Evolutionary conservation across 331 rosid species (phyloP).

Genomic region (Pyracantha coccinea): DNA sequence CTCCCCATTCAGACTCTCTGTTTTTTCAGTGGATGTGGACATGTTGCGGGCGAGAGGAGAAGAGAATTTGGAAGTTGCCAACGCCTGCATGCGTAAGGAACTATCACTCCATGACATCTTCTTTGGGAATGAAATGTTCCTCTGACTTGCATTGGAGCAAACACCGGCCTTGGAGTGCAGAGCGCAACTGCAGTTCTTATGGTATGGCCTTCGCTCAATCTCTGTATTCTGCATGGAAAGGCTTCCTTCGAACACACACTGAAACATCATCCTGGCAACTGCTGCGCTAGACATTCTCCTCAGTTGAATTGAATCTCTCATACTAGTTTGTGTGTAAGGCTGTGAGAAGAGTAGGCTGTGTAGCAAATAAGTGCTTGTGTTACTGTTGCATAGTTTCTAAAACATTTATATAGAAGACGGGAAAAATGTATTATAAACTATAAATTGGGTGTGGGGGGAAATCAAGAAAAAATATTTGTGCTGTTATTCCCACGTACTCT

Average conservation of each 20-base stretch:
- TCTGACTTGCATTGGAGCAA: slow-evolving; percentile 13
- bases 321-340: not conserved
- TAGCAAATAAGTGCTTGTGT: not conserved
- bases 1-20: not conserved
- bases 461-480: not conserved
- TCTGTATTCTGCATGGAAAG: slow-evolving; percentile 30
- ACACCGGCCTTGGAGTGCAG: slow-evolving; percentile 16
- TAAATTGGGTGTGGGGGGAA: not conserved
- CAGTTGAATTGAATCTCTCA: not conserved
- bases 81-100: not conserved
- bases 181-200: slow-evolving; percentile 45
- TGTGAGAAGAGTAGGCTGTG: not conserved
- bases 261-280: slow-evolving; percentile 26
- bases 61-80: not conserved
- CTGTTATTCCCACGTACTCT: not conserved
- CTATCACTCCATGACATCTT: slow-evolving; percentile 5
- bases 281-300: slow-evolving; percentile 21
- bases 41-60: not conserved
- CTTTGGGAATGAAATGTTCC: slow-evolving; percentile 21
- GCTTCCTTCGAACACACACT: slow-evolving; percentile 36
- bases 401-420: not conserved
- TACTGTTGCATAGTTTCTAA: not conserved
- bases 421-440: not conserved
- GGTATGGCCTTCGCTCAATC: slow-evolving; percentile 47
- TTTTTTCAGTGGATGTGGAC: not conserved